Evolutionary conservation across 2,329 filamentous ascomycete genomes (phyloP), one percentile per base, ranked within the genome.

Genomic region (Curvularia hawaiiensis): DNA sequence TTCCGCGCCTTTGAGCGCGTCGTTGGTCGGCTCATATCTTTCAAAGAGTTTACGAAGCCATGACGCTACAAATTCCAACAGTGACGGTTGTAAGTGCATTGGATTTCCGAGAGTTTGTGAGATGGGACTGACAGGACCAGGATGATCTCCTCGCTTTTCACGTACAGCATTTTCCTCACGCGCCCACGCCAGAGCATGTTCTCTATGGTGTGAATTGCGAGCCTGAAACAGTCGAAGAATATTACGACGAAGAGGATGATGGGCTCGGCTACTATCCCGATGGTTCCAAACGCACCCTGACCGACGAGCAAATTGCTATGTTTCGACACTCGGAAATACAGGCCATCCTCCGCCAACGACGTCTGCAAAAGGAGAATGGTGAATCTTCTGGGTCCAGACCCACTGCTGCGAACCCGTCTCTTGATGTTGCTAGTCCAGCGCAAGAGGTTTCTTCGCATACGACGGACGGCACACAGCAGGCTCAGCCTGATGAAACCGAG

Each of bases 261-360:
- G 86, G 79, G 1, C 80, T 97, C 16, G 94, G 92, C 18, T 94
- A 91, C 75, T 98, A 98, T 66, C 77, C 85, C 1, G 93, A 98
- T 70, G 93, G 94, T 3, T 86, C 88, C 60, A 95, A 95, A 73
- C 89, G 94, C 40, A 97, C 92, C 18, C 81, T 98, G 67, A 97
- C 93, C 10, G 91, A 97, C 70, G 90, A 92, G 66, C 91, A 97
- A 79, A 91, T 97, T 65, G 86, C 86, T 52, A 94, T 97, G 60
- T 97, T 97, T 74, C 85, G 93, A 60, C 91, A 96, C 72, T 94
- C 90, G 2, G 94, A 98, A 75, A 84, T 96, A 22, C 88, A 95
- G 70, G 78, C 85, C 12, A 79, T 96, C 39, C 79, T 90, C 18
- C 71, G 70, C 52, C 67, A 71, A 57, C 70, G 71, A 14, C 65